phyloP scores from a whole-genome alignment of 1,139 yeast genomes.

The Kodamaea derodonti region DNA sequence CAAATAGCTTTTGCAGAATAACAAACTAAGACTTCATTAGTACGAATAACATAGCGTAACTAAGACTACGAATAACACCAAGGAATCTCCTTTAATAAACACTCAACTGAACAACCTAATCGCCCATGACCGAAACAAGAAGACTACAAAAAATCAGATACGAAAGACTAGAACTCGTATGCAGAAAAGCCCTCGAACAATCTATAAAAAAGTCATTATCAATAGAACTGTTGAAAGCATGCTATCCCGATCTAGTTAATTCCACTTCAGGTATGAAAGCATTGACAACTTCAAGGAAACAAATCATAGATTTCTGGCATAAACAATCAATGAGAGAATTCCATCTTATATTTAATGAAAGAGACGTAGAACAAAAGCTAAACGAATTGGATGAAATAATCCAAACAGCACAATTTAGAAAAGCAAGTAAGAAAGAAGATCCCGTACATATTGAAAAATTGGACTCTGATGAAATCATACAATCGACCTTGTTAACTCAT shows the following conservation, averaged over 20 bases:
- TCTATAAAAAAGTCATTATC: constrained; percentile 56
- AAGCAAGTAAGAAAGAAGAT: constrained; percentile 12
- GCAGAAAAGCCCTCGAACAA: constrained; percentile 65
- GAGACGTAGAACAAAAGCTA: constrained; percentile 54
- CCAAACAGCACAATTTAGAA: constrained; percentile 43
- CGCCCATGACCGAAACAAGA: too few species aligned
- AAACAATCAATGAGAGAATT: constrained; percentile 59
- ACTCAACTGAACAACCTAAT: too few species aligned
- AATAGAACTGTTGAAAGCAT: constrained; percentile 55
- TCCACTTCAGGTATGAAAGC: constrained; percentile 49
- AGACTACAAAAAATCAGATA: constrained; percentile 52
- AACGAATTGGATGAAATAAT: constrained; percentile 66
- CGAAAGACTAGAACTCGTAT: constrained; percentile 51
- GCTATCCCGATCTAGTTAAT: constrained; percentile 61
- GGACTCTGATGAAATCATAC: constrained; percentile 32
- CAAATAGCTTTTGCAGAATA: not conserved
- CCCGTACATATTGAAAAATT: constrained; percentile 32
- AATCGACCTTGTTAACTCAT: constrained; percentile 25
- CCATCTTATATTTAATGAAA: constrained; percentile 59
- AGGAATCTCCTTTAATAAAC: too few species aligned
- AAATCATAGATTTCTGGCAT: constrained; percentile 61
- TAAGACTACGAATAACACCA: too few species aligned
- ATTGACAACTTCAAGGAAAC: constrained; percentile 56
- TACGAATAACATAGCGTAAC: too few species aligned
- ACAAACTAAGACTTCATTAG: not conserved